Percentiles rank a stretch among this genome's conserved stretches.
Conservation (phyloP, 2,329 filamentous ascomycete species). For the Fusarium humuli region DNA sequence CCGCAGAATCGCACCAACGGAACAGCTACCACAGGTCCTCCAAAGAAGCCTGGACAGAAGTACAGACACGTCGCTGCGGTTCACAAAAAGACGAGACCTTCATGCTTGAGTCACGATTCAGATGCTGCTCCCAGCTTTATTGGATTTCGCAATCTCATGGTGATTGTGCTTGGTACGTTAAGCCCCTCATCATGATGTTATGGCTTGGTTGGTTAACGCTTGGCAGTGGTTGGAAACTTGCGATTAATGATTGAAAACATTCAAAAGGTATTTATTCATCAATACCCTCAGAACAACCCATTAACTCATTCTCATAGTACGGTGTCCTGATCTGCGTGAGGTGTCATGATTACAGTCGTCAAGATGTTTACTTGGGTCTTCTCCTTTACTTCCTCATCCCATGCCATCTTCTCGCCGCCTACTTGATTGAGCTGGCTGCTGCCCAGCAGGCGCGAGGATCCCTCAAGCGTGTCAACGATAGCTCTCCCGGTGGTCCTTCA, state of each 20-base stretch:
- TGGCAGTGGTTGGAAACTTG: conserved; percentile 86
- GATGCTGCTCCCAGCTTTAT: conserved; percentile 82
- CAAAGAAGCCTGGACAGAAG: conserved; percentile 59
- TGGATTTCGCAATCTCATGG: conserved; percentile 96
- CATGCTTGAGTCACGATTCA: conserved; percentile 88
- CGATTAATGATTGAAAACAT: conserved; percentile 97
- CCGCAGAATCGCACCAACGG: conserved; percentile 38
- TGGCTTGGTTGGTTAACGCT: conserved; percentile 33
- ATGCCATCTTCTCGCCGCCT: conserved; percentile 89
- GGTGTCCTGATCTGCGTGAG: conserved; percentile 92
- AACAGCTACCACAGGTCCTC: conserved; percentile 40
- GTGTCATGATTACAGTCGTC: conserved; percentile 86
- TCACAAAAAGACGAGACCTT: conserved; percentile 77
- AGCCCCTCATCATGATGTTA: conserved; percentile 30
- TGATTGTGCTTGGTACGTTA: conserved; percentile 82
- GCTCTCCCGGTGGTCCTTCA: conserved; percentile 58
- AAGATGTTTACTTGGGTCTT: conserved; percentile 80
- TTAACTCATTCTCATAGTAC: conserved; percentile 69
- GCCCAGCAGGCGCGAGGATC: conserved; percentile 80
- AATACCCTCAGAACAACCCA: background rate
- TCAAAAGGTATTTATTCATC: conserved; percentile 75
- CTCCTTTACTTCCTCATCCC: conserved; percentile 89
- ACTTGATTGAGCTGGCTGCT: conserved; percentile 87
- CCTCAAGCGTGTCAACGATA: conserved; percentile 65
- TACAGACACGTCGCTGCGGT: conserved; percentile 94